Evolutionary conservation across 2,329 filamentous ascomycete genomes (phyloP).

Genomic region (Cladorrhinum sp.): DNA sequence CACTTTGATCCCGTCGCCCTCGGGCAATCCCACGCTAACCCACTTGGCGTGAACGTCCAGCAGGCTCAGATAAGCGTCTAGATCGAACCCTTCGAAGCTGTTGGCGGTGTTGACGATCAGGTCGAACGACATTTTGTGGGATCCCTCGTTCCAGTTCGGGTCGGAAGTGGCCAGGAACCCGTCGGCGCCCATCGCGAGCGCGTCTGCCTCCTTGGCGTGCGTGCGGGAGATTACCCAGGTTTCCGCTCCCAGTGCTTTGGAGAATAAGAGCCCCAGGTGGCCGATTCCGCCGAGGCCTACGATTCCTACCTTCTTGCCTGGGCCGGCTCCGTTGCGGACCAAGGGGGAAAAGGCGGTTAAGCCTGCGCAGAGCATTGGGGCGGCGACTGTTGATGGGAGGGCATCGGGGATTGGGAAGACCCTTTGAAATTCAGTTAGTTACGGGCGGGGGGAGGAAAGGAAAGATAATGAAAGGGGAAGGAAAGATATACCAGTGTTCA

Average conservation of each 20-base stretch:
- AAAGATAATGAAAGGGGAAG: not conserved
- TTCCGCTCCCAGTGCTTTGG: slow-evolving; percentile 63
- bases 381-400: slow-evolving; percentile 60
- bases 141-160: slow-evolving; percentile 55
- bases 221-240: slow-evolving; percentile 60
- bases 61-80: slow-evolving; percentile 69
- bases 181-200: slow-evolving; percentile 56
- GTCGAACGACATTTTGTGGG: slow-evolving; percentile 65
- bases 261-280: slow-evolving; percentile 68
- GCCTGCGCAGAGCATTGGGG: slow-evolving; percentile 82
- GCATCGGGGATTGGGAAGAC: slow-evolving; percentile 73
- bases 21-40: slow-evolving; percentile 76
- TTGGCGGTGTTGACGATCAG: slow-evolving; percentile 74
- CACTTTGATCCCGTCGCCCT: slow-evolving; percentile 68
- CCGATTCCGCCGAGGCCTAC: slow-evolving; percentile 71
- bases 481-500: slow-evolving; percentile 60
- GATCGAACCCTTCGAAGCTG: slow-evolving; percentile 64
- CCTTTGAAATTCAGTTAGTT: slow-evolving; percentile 33
- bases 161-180: slow-evolving; percentile 58
- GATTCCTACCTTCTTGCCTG: slow-evolving; percentile 75
- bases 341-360: slow-evolving; percentile 78
- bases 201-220: slow-evolving; percentile 59
- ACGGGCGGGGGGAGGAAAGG: slow-evolving; percentile 2
- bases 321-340: slow-evolving; percentile 69
- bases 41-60: slow-evolving; percentile 80